Percentiles rank a stretch among this genome's conserved stretches.
phyloP scores from a whole-genome alignment of 2,329 filamentous ascomycete genomes.

The Colletotrichum trifolii region DNA sequence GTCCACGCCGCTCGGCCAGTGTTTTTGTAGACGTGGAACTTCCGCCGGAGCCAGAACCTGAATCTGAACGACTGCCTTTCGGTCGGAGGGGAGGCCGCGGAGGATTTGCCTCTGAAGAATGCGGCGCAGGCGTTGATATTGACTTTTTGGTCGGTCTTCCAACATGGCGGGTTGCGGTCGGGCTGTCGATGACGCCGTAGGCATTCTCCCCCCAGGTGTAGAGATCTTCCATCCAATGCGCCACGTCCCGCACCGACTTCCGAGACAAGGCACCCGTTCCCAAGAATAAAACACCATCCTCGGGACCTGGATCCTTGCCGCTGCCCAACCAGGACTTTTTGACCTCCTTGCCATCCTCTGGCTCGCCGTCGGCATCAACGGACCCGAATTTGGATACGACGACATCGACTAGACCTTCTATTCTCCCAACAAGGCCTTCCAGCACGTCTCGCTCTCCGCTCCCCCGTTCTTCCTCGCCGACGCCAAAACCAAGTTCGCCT shows the following conservation, averaged over 20 bases:
- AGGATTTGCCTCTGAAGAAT: background rate
- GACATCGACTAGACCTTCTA: slow-evolving; percentile 87
- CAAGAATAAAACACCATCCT: slow-evolving; percentile 89
- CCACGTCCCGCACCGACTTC: slow-evolving; percentile 76
- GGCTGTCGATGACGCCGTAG: slow-evolving; percentile 86
- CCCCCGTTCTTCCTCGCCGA: slow-evolving; percentile 94
- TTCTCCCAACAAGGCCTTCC: slow-evolving; percentile 83
- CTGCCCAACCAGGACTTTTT: slow-evolving; percentile 74
- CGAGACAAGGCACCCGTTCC: slow-evolving; percentile 80
- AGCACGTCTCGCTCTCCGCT: slow-evolving; percentile 94
- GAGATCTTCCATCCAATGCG: slow-evolving; percentile 89
- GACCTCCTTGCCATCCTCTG: slow-evolving; percentile 45
- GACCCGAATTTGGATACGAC: slow-evolving; percentile 86
- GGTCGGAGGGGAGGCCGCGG: slow-evolving; percentile 13
- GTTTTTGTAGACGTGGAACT: slow-evolving; percentile 31
- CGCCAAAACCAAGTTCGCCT: slow-evolving; percentile 91
- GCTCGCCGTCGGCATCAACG: slow-evolving; percentile 42
- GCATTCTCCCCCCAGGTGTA: slow-evolving; percentile 86
- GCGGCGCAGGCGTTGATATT: background rate
- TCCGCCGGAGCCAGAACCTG: slow-evolving; percentile 23
- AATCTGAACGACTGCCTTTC: slow-evolving; percentile 14
- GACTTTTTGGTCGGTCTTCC: slow-evolving; percentile 50
- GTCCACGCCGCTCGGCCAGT: slow-evolving; percentile 35
- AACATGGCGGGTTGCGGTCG: slow-evolving; percentile 70
- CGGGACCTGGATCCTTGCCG: slow-evolving; percentile 72